These are phyloP conservation scores for Microstegium vimineum DNA, from an alignment of 176 grass and related monocot species.

Conservation along the genomic window DNA sequence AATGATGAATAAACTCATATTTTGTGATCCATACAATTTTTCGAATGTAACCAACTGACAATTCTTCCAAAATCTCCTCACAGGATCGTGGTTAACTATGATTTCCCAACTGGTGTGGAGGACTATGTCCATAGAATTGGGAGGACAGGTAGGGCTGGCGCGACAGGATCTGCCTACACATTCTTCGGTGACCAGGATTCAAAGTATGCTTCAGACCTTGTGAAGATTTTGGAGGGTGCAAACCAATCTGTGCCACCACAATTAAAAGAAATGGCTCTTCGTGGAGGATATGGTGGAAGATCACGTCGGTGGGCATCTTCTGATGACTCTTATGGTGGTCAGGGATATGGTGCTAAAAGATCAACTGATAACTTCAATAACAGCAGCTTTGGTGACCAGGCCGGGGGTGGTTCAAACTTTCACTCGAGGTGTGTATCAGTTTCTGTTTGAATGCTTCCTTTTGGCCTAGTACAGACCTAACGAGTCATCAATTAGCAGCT, in stretches of 20 bases:
- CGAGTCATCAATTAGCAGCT: slow-evolving; percentile 2
- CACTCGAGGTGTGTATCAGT: slow-evolving; percentile 32
- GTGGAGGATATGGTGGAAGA: slow-evolving; percentile 73
- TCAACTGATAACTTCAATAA: slow-evolving; percentile 10
- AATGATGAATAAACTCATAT: not conserved
- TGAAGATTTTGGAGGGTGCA: slow-evolving; percentile 90
- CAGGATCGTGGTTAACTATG: slow-evolving; percentile 71
- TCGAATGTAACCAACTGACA: not conserved
- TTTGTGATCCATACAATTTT: not conserved
- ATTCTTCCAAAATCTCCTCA: slow-evolving; percentile 17
- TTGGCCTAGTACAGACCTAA: not conserved
- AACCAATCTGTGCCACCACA: slow-evolving; percentile 58
- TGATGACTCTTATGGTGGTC: slow-evolving; percentile 48
- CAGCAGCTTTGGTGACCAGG: slow-evolving; percentile 24
- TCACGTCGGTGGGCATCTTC: slow-evolving; percentile 59
- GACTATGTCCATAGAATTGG: slow-evolving; percentile 99
- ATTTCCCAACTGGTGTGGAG: slow-evolving; percentile 82
- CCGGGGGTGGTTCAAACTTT: slow-evolving; percentile 29
- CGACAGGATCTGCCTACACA: slow-evolving; percentile 74
- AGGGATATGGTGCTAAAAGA: slow-evolving; percentile 36
- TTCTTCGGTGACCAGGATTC: slow-evolving; percentile 92
- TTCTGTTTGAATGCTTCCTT: slow-evolving; percentile 21
- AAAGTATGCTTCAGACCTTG: slow-evolving; percentile 74
- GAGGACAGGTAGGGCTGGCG: slow-evolving; percentile 87
- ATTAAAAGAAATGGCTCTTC: slow-evolving; percentile 59